A percentile compares a stretch with the other conserved stretches of the same genome.
Conservation (phyloP, 2,329 filamentous ascomycete genomes). For the Aspergillus neoniger region DNA sequence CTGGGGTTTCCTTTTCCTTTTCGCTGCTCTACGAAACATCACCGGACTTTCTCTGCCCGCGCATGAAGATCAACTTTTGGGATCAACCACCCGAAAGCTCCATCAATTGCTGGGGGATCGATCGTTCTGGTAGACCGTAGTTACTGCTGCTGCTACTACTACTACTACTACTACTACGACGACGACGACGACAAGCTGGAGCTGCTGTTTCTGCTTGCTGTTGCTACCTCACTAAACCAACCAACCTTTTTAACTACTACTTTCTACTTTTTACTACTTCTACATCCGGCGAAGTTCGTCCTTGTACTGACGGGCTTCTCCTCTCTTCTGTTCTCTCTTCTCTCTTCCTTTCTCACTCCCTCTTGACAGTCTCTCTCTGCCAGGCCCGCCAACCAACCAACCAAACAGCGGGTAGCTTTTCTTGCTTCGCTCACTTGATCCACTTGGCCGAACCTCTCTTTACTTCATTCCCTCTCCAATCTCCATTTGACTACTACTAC, state of each 20-base stretch:
- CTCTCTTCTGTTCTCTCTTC: too few species aligned
- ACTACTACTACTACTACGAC: too few species aligned
- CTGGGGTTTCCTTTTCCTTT: not conserved
- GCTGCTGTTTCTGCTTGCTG: too few species aligned
- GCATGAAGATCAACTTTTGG: not conserved
- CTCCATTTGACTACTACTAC: not conserved
- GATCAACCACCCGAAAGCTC: not conserved
- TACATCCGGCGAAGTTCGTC: not conserved
- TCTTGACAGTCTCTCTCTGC: too few species aligned
- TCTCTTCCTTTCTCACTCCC: not conserved
- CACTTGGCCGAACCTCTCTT: constrained; percentile 24
- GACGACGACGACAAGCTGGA: too few species aligned
- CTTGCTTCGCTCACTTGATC: constrained; percentile 15
- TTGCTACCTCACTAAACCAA: too few species aligned
- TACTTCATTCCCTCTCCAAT: constrained; percentile 9
- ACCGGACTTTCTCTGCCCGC: not conserved
- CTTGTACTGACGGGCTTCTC: not conserved
- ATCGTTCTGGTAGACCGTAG: too few species aligned
- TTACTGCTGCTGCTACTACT: too few species aligned
- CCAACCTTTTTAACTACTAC: too few species aligned
- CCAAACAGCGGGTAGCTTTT: constrained; percentile 3
- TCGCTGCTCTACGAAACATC: not conserved
- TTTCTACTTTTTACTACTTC: not conserved
- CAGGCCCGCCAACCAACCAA: not conserved
- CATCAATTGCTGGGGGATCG: not conserved